Conservation (phyloP, 306 rosid genomes). For the Prosopis cineraria region DNA sequence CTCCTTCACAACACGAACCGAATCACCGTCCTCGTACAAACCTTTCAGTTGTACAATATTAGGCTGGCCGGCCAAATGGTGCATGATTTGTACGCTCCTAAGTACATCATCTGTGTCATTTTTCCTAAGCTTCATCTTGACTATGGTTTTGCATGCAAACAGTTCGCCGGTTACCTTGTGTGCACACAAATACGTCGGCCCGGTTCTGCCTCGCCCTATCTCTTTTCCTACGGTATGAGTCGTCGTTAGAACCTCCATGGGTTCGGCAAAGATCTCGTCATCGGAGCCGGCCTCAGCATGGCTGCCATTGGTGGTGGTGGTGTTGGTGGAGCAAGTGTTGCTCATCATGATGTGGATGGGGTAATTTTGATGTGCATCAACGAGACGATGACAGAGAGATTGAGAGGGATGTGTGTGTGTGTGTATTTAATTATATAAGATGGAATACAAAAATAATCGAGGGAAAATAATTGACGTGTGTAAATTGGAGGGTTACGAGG, state of each 20-base stretch:
- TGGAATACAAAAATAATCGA: no score
- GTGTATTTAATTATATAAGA: no score
- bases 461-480: no score
- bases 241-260: conserved; percentile 72
- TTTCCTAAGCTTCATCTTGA: conserved; percentile 76
- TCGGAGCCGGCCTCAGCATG: conserved; percentile 34
- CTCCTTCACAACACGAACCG: conserved; percentile 45
- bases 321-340: no score
- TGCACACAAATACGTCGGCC: conserved; percentile 79
- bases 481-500: no score
- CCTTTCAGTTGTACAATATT: conserved; percentile 90
- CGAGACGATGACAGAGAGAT: no score
- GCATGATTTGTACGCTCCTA: conserved; percentile 91
- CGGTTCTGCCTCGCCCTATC: conserved; percentile 87
- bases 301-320: no score
- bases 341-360: no score
- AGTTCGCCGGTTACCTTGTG: conserved; percentile 70
- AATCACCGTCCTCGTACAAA: conserved; percentile 69
- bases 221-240: conserved; percentile 75
- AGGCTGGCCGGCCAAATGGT: conserved; percentile 76
- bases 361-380: no score
- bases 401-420: no score
- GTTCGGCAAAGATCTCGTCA: conserved; percentile 74
- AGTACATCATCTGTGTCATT: conserved; percentile 84
- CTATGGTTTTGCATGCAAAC: conserved; percentile 87